Evolutionary conservation across 2,329 filamentous ascomycete species (phyloP), one percentile per base, ranked within the genome.

Genomic region (Pseudocercospora musae): DNA sequence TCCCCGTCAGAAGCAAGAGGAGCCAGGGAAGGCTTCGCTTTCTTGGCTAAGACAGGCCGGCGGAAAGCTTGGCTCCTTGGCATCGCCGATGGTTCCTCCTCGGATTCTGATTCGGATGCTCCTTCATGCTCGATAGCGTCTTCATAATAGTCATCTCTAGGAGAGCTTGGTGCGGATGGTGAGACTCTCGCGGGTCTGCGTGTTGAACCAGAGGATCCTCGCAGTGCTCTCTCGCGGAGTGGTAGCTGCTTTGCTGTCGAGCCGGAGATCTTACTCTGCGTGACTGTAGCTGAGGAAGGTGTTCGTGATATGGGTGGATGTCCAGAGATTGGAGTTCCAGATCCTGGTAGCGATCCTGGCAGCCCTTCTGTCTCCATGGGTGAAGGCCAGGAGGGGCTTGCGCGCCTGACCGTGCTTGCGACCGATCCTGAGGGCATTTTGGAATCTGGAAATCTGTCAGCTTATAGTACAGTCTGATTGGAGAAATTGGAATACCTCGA

Each of bases 211-310:
- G 78, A 79, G 5, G 77, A 77, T 29, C 75, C 72, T 44, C 76
- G 72, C n/a, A 65, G 58, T 57, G 74, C 72, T 46, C 68, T 59
- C 42, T 64, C 46, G 40, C 64, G 64, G 37, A 62, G 64, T 27
- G 64, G 70, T 54, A 57, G 62, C 63, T 56, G 67, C 54, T 55
- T 68, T 42, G 62, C 58, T 21, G 56, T 55, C 15, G 66, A 64
- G 25, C 62, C 64, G 33, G 66, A 60, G 6, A 69, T 49, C 61
- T 65, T 69, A 58, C 71, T 75, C 49, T 81, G 79, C 4, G 80
- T 81, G 44, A 82, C 76, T 2, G 80, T 82, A 10, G 75, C 77
- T 15, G 79, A 78, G n/a, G 80, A 82, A 3, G 79, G 78, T 4
- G 79, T 82, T 42, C 80, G 75, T 4, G 80, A 81, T 9, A 81